Percentiles rank a stretch among this genome's conserved stretches.
Evolutionary conservation across 768 basidiomycete species (phyloP).

Genomic region (Phanerochaete sordida): DNA sequence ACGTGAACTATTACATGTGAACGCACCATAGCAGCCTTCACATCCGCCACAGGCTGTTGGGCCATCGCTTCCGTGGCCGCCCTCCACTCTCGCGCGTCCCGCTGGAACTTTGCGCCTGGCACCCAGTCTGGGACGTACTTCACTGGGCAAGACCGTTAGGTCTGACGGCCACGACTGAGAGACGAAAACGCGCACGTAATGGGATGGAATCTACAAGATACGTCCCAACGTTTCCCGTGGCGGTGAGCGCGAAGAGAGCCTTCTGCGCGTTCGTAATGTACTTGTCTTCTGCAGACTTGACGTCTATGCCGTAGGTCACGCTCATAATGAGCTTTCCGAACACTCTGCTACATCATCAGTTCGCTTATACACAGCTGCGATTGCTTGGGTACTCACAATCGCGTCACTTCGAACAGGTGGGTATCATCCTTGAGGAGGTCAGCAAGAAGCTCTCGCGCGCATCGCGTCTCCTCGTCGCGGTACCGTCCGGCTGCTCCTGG

Average conservation of each 20-base stretch:
- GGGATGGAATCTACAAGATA: conserved; percentile 9
- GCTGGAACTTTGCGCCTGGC: conserved; percentile 18
- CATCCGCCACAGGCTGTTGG: conserved; percentile 11
- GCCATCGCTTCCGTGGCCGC: conserved; percentile 1
- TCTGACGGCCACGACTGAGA: too few relatives aligned
- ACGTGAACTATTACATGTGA: not conserved
- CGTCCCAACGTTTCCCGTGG: conserved; percentile 1
- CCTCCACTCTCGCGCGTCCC: conserved; percentile 12
- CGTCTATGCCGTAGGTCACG: conserved; percentile 14
- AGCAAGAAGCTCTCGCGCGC: not conserved
- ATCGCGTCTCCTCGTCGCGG: not conserved
- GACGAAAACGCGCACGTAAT: conserved; percentile 23
- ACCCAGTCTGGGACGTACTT: conserved; percentile 22
- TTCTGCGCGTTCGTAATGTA: conserved; percentile 7
- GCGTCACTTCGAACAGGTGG: not conserved
- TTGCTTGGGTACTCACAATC: not conserved
- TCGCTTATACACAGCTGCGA: not conserved
- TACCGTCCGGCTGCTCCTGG: conserved; percentile 1
- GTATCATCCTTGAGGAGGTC: not conserved
- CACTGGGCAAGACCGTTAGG: too few relatives aligned
- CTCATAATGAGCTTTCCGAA: conserved; percentile 9
- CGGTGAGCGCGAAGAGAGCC: not conserved
- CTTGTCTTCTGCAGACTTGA: conserved; percentile 6
- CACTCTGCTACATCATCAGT: not conserved
- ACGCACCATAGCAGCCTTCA: conserved; percentile 11